Evolutionary conservation across 176 grass and related monocot genomes (phyloP), one percentile per base, ranked within the genome.

Genomic region (Carex cristatella): DNA sequence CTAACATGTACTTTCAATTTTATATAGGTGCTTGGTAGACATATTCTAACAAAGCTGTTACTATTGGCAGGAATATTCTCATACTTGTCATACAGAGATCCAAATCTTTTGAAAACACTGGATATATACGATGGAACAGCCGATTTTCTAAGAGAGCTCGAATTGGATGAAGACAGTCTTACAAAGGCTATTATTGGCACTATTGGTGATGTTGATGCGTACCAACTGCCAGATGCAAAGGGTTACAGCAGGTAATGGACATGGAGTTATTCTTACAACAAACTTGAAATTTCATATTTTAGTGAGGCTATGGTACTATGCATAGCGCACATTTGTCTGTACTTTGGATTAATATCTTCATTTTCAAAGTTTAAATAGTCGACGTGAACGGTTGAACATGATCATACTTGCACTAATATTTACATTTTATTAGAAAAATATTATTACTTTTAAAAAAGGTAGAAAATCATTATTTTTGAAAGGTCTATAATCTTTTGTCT

Each of bases 151-250:
- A 93, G 90, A 84, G 91, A 94, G 63, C 85, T 99, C 83, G 93
- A 95, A 81, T 70, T 99, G 79, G 93, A 92, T 71, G 85, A 92
- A 64, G 96, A 95, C 87, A 85, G 86, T 70, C 91, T 99, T 33
- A 94, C 83, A 28, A 99, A 99, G 86, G 96, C 96, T 87, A 99
- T 99, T 87, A 99, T 99, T 91, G 96, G 96, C 48, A 94, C 96
- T 67, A 95, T 99, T 31, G 93, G 96, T 23, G 93, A 95, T 86
- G 91, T 99, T 60, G 96, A 99, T 79, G 5, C 91, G 42, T 99
- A 99, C 87, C 93, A 95, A 80, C 88, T 99, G 83, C 96, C 96
- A n/a, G 96, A 99, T 92, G 93, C 93, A 82, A 99, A 99, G 92
- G 96, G 96, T 89, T 95, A 95, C 90, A 99, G 87, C 90, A 99